These are phyloP conservation scores for Dactylonectria estremocensis DNA, from an alignment of 2,329 filamentous ascomycete genomes.

Conservation along the genomic window DNA sequence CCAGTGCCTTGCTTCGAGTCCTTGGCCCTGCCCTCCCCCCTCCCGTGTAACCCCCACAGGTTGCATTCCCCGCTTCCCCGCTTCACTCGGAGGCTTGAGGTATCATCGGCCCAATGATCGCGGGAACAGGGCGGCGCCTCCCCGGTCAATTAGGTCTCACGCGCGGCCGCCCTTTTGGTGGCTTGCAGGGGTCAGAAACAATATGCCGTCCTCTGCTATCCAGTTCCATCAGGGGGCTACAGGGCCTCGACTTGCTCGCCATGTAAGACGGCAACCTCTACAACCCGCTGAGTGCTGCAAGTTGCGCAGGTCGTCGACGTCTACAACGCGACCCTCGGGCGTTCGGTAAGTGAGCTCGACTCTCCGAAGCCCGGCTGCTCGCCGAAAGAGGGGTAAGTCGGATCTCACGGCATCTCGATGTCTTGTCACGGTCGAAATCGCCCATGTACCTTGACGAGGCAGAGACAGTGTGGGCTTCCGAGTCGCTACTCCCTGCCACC, in stretches of 20 bases:
- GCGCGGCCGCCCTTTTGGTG: neutral
- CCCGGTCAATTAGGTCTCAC: conserved; percentile 20
- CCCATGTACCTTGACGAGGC: neutral
- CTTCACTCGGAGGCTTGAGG: neutral
- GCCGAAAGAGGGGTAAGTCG: conserved; percentile 20
- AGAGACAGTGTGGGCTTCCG: neutral
- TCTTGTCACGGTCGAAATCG: neutral
- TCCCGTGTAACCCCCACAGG: neutral
- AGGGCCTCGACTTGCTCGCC: neutral
- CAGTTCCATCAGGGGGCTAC: neutral
- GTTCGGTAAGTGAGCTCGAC: conserved; percentile 16
- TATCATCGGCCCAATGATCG: neutral
- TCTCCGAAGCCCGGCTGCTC: conserved; percentile 13
- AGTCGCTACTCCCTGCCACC: neutral
- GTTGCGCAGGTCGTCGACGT: neutral
- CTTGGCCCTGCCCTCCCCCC: neutral
- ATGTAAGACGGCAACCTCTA: neutral
- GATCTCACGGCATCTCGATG: conserved; percentile 11
- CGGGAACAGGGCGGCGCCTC: neutral
- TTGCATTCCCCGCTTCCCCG: conserved; percentile 16
- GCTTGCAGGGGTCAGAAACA: neutral
- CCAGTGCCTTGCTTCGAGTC: neutral
- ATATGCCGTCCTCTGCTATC: neutral
- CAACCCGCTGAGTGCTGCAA: neutral
- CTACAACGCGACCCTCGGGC: conserved; percentile 6